Conservation (phyloP, 352 stramenopile species). For the Plasmopara muralis region DNA sequence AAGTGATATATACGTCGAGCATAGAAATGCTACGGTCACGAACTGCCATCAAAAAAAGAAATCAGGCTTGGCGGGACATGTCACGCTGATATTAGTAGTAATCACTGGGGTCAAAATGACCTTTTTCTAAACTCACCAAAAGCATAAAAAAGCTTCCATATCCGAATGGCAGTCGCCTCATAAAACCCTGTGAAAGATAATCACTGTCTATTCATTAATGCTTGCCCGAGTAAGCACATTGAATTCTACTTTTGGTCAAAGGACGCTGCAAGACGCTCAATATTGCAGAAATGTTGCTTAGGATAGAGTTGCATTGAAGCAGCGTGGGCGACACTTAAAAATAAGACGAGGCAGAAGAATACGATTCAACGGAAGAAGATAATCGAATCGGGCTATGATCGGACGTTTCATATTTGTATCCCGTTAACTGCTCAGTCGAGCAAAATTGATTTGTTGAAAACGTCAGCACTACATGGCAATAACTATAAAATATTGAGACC, state of each 20-base stretch:
- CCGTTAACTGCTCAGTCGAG: too few relatives aligned
- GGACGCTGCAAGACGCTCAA: too few relatives aligned
- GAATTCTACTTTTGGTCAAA: neutral
- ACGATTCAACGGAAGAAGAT: too few relatives aligned
- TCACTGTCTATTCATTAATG: constrained; percentile 3
- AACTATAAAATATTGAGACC: too few relatives aligned
- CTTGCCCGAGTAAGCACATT: constrained; percentile 2
- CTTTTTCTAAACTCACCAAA: neutral
- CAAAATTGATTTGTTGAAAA: too few relatives aligned
- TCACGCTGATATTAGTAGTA: neutral
- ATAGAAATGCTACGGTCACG: constrained; percentile 7
- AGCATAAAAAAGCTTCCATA: neutral
- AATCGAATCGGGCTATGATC: too few relatives aligned
- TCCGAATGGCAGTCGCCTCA: constrained; percentile 1
- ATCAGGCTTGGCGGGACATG: neutral
- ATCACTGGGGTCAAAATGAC: neutral
- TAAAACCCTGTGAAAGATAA: constrained; percentile 2
- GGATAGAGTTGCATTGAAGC: too few relatives aligned
- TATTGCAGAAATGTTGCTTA: too few relatives aligned
- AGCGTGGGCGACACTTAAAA: too few relatives aligned
- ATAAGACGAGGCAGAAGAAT: too few relatives aligned
- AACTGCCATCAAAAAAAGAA: neutral
- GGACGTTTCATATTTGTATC: too few relatives aligned
- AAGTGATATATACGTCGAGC: constrained; percentile 7
- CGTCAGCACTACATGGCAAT: too few relatives aligned